Evolutionary conservation across 805 yeast species (phyloP), one percentile per base, ranked within the genome.

Genomic region (Candida rishiriensis): DNA sequence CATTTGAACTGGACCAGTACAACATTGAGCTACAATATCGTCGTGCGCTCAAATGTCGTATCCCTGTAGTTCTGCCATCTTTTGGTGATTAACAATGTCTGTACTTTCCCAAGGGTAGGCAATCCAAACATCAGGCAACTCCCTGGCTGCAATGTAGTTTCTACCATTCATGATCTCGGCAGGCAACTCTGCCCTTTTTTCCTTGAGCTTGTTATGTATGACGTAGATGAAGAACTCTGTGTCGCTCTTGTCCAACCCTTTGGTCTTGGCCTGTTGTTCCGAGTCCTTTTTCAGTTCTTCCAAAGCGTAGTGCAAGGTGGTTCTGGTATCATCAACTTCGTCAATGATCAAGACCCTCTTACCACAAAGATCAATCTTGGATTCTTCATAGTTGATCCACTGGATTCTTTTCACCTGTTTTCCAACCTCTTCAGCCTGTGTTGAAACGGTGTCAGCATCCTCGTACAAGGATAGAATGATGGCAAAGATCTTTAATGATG

Each of bases 401-500:
- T 85, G 95, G 36, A 88, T 81, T 67, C 93, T 76, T 38, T 81
- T 78, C 31, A 85, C 91, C 49, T 76, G 70, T 30, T 79, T 76
- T 43, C 91, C 90, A n/a, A 71, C 71, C 16, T 63, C 54, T 56
- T 83, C 91, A 28, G 66, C 76, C 18, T 66, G 69, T 13, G 79
- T 70, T 10, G 84, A 83, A 28, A 71, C 73, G 21, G 85, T 72
- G 38, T 76, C 81, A 43, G 86, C 64, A 55, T 85, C 93, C 69
- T 91, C 99, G 63, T 91, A 91, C 43, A 91, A 73, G 1, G 97
- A 88, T 53, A 91, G 74, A 30, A 93, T 95, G 55, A 91, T 88
- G 39, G 99, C 97, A 81, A 90, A 91, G 59, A 91, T 88, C 58
- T 96, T 83, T 48, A 89, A 83, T 57, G 90, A 91, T 55, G 95